Evolutionary conservation across 2,329 filamentous ascomycete species (phyloP).

Genomic region (Achaetomium macrosporum): DNA sequence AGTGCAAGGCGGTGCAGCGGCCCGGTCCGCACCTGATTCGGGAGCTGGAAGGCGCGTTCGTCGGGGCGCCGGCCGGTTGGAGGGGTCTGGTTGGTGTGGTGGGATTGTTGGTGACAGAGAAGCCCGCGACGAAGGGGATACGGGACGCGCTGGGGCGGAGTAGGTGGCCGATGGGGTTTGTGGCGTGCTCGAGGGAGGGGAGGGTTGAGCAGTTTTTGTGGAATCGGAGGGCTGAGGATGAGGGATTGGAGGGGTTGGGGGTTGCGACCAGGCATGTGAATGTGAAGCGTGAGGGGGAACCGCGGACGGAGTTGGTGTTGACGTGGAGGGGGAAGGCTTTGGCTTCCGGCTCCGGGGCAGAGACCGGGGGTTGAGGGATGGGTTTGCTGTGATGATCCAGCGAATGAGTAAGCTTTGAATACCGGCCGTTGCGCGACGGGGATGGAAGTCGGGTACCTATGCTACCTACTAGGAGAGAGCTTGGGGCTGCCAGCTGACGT

Average conservation of each 20-base stretch:
- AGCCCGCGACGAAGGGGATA: conserved; percentile 71
- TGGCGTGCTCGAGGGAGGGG: conserved; percentile 56
- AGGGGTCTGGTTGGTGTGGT: conserved; percentile 53
- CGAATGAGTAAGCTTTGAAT: too few species aligned
- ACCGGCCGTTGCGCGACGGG: too few species aligned
- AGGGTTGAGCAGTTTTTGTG: conserved; percentile 62
- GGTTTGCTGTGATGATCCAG: not conserved
- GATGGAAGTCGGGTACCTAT: not conserved
- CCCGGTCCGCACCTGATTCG: conserved; percentile 56
- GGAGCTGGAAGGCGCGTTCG: conserved; percentile 76
- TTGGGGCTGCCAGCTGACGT: too few species aligned
- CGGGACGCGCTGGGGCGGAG: conserved; percentile 64
- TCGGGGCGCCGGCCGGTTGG: conserved; percentile 69
- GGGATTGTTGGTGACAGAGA: conserved; percentile 64
- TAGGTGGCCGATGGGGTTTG: conserved; percentile 64
- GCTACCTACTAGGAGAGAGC: not conserved
- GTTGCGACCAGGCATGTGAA: conserved; percentile 41
- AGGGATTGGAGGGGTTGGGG: conserved; percentile 55
- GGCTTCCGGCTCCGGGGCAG: not conserved
- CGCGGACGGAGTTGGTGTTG: conserved; percentile 41
- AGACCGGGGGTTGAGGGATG: not conserved
- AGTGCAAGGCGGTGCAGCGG: conserved; percentile 62
- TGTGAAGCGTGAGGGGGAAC: conserved; percentile 6
- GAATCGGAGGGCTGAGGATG: conserved; percentile 59
- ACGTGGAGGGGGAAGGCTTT: conserved; percentile 44